Percentiles rank a stretch among this genome's conserved stretches.
These are phyloP conservation scores for Jaltomata sinuosa DNA, from an alignment of 257 asterid genomes.

Conservation along the genomic window DNA sequence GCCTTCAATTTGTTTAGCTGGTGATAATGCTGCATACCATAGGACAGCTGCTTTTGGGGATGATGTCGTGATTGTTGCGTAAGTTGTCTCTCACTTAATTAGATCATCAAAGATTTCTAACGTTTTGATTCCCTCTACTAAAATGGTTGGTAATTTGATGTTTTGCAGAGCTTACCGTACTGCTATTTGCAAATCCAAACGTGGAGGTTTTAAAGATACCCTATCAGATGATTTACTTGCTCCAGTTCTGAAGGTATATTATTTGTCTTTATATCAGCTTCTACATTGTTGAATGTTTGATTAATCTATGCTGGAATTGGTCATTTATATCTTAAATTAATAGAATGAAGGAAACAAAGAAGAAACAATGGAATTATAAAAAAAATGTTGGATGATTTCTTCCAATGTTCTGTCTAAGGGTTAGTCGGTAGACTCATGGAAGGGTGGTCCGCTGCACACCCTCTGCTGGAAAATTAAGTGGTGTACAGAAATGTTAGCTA, in stretches of 20 bases:
- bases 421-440: neutral
- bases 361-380: neutral
- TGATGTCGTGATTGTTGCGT: conserved; percentile 89
- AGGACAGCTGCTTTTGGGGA: conserved; percentile 62
- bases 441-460: too few species aligned
- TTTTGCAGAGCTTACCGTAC: conserved; percentile 68
- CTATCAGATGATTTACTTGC: conserved; percentile 89
- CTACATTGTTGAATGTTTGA: neutral
- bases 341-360: neutral
- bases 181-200: conserved; percentile 71
- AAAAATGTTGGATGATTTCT: neutral
- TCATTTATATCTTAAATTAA: neutral
- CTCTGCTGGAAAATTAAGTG: too few species aligned
- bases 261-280: neutral
- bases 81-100: conserved; percentile 25
- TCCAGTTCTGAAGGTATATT: conserved; percentile 68
- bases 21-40: conserved; percentile 31
- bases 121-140: neutral
- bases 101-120: neutral
- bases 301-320: neutral
- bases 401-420: neutral
- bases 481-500: too few species aligned
- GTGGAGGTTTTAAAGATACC: conserved; percentile 91
- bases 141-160: neutral
- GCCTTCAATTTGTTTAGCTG: conserved; percentile 54